Percentiles rank a stretch among this genome's conserved stretches.
phyloP scores from a whole-genome alignment of 1,139 yeast genomes.

The Zygosaccharomyces pseudobailii region DNA sequence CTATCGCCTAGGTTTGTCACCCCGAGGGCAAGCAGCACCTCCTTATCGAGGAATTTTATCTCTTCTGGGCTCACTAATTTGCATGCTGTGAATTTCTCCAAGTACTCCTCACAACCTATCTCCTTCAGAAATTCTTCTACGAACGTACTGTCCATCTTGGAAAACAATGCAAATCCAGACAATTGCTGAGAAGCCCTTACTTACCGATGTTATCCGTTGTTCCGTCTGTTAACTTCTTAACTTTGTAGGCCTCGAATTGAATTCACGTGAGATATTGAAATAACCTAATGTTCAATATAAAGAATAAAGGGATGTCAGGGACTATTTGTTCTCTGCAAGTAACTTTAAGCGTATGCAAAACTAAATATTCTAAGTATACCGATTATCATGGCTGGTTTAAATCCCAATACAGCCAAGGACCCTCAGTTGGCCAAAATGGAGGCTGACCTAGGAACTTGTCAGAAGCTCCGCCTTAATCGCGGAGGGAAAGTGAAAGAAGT shows the following conservation, averaged over 20 bases:
- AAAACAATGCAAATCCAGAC: neutral
- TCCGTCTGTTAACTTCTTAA: neutral
- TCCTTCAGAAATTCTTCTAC: constrained; percentile 22
- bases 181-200: no score
- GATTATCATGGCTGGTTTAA: neutral
- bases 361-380: neutral
- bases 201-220: neutral
- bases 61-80: constrained; percentile 51
- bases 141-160: constrained; percentile 10
- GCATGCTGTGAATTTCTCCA: constrained; percentile 40
- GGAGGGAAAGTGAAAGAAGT: constrained; percentile 21
- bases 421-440: neutral
- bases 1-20: constrained; percentile 79
- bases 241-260: neutral
- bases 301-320: no score
- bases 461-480: constrained; percentile 16
- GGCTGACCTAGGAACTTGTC: neutral
- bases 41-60: constrained; percentile 48
- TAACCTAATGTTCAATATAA: neutral
- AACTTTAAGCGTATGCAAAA: neutral
- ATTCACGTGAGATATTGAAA: neutral
- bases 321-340: no score
- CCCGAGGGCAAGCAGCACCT: constrained; percentile 71
- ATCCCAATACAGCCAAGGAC: neutral
- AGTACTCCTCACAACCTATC: constrained; percentile 22